Base-by-base conservation (phyloP, 371 early-diverging fungal genomes). In the Choanephora cucurbitarum region DNA sequence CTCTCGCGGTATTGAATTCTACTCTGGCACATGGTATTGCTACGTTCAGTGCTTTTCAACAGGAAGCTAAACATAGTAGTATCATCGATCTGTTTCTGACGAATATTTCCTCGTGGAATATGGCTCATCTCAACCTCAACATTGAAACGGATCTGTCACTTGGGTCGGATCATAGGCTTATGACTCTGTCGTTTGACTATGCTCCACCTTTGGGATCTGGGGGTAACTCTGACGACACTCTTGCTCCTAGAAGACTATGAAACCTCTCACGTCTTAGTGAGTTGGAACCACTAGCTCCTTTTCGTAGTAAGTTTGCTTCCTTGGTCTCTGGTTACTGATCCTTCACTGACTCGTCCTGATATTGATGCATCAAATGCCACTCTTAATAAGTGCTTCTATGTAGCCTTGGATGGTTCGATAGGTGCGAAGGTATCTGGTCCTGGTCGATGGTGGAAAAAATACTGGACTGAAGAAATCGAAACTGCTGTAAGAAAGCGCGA, bases 21-120 rank as follows among this genome's bases (percentile, higher is more conserved):
- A 14, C 45, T 43, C 47, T 59, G 3, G 31, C 55, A 7, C 21
- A 34, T 45, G 47, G 61, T 28, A 31, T 55, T 7, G 8, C 33
- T 14, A 60, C 61, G 3, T 58, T 41, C 15, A 2, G 11, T 17
- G 10, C 52, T 1, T 58, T 58, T 33, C 48, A 48, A 2, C 40
- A 15, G 17, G 40, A 44, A 19, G 4, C 9, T 15, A 37, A 51
- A 40, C 5, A 14, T 1, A 7, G n/a, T 2, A 58, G 59, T 28
- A 58, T 58, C 33, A 49, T 58, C 23, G 59, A 58, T n/a, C 37
- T 43, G 15, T 58, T 58, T 18, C 1, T 58, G 9, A 52, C 51
- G 1, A 52, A 46, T 24, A 46, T 46, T 39, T 23, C 44, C 6
- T 19, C 6, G 2, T 44, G n/a, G 19, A 28, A 15, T 14, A n/a